Evolutionary conservation across 2,329 filamentous ascomycete species (phyloP).

Genomic region (Aspergillus jensenii): DNA sequence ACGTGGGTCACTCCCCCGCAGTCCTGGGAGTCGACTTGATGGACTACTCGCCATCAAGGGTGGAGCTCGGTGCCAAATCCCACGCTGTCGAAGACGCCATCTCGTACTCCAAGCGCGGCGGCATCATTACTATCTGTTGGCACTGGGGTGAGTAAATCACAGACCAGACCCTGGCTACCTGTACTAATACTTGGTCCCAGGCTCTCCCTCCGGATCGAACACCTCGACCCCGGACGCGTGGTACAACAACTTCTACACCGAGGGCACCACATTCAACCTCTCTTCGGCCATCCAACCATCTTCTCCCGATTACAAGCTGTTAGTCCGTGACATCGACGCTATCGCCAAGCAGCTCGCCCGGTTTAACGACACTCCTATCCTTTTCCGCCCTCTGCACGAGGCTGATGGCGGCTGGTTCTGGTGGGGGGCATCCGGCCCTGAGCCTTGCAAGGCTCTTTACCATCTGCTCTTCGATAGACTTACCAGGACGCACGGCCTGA

Average conservation of each 20-base stretch:
- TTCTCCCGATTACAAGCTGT: conserved; percentile 8
- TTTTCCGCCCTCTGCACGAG: background rate
- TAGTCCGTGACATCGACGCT: conserved; percentile 11
- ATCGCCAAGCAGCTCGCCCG: conserved; percentile 7
- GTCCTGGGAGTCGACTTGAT: conserved; percentile 8
- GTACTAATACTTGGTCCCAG: background rate
- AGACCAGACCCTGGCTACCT: background rate
- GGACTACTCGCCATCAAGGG: conserved; percentile 4
- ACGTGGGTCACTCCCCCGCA: background rate
- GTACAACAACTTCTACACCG: conserved; percentile 12
- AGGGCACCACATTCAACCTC: conserved; percentile 11
- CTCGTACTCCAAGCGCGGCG: background rate
- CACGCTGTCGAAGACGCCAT: conserved; percentile 10
- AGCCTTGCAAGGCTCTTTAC: conserved; percentile 9
- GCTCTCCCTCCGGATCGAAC: conserved; percentile 4
- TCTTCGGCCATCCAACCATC: background rate
- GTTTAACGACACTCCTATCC: background rate
- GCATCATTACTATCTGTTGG: conserved; percentile 13
- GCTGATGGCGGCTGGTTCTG: conserved; percentile 4
- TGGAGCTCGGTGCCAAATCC: background rate
- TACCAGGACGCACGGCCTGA: conserved; percentile 4
- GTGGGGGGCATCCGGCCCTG: conserved; percentile 1
- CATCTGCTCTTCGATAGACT: conserved; percentile 8
- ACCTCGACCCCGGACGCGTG: background rate
- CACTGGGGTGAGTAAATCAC: conserved; percentile 4